These are phyloP conservation scores for Wallacemonas sp. DNA, from an alignment of 208 protist genomes.

Conservation along the genomic window DNA sequence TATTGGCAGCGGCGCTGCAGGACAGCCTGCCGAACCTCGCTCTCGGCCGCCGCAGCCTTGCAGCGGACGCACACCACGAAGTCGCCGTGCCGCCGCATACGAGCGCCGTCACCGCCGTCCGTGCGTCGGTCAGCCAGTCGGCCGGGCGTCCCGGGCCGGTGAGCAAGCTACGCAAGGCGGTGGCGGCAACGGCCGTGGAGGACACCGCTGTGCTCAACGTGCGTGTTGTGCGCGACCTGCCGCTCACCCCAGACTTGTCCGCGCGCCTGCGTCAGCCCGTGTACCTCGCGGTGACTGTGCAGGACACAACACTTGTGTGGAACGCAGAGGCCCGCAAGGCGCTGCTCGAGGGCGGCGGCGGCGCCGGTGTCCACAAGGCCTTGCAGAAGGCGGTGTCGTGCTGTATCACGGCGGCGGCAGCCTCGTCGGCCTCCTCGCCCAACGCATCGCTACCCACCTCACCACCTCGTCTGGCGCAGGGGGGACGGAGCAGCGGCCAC, in stretches of 20 bases:
- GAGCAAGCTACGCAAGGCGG: conserved; percentile 9
- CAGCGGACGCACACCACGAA: no score
- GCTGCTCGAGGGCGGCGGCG: conserved; percentile 12
- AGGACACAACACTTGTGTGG: conserved; percentile 6
- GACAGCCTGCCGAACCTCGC: no score
- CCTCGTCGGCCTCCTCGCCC: no score
- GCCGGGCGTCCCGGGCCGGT: conserved; percentile 1
- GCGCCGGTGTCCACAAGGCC: not conserved
- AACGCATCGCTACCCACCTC: no score
- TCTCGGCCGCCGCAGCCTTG: not conserved
- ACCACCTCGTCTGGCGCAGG: no score
- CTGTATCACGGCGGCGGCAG: not conserved
- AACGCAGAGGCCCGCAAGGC: not conserved
- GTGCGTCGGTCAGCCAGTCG: not conserved
- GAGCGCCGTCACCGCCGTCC: no score
- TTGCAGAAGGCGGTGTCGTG: conserved; percentile 6
- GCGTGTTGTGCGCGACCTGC: conserved; percentile 1
- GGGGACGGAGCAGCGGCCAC: no score
- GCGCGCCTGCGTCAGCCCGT: conserved; percentile 10
- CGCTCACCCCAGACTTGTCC: not conserved
- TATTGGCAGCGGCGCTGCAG: not conserved
- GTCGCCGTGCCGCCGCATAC: no score
- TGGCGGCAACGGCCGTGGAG: not conserved
- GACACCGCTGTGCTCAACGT: not conserved
- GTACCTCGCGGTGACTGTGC: conserved; percentile 1